A percentile compares a stretch with the other conserved stretches of the same genome.
phyloP scores from a whole-genome alignment of 306 rosid genomes.

The Myrica gale region DNA sequence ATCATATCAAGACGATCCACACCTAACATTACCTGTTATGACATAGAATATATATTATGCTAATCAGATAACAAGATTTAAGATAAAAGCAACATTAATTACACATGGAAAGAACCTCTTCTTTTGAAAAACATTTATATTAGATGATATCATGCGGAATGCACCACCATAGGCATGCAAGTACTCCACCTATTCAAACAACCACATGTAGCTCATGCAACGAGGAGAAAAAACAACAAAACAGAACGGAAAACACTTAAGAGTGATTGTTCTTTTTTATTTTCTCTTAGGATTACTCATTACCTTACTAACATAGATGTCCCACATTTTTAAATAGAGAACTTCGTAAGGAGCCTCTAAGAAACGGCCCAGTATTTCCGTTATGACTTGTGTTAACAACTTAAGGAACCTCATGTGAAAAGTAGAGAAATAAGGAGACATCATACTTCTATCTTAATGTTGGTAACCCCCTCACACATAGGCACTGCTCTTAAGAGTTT shows the following conservation, averaged over 20 bases:
- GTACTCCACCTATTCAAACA: background rate
- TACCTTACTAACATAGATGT: background rate
- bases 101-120: background rate
- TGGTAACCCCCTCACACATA: background rate
- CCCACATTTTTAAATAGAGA: background rate
- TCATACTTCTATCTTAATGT: background rate
- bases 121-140: background rate
- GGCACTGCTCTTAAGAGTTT: background rate
- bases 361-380: background rate
- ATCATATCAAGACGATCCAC: conserved; percentile 97
- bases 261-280: background rate
- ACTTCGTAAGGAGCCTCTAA: background rate
- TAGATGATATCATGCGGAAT: background rate
- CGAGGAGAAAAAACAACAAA: background rate
- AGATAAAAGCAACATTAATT: conserved; percentile 1
- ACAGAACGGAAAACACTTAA: background rate
- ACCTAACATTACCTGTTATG: conserved; percentile 82
- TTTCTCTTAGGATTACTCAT: background rate
- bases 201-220: background rate
- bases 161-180: background rate
- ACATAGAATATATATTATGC: conserved; percentile 17
- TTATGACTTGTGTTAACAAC: background rate
- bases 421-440: background rate
- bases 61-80: conserved; percentile 5
- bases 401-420: background rate